Evolutionary conservation across 495 filamentous ascomycete genomes (phyloP).

Genomic region (Umbilicaria muhlenbergii): DNA sequence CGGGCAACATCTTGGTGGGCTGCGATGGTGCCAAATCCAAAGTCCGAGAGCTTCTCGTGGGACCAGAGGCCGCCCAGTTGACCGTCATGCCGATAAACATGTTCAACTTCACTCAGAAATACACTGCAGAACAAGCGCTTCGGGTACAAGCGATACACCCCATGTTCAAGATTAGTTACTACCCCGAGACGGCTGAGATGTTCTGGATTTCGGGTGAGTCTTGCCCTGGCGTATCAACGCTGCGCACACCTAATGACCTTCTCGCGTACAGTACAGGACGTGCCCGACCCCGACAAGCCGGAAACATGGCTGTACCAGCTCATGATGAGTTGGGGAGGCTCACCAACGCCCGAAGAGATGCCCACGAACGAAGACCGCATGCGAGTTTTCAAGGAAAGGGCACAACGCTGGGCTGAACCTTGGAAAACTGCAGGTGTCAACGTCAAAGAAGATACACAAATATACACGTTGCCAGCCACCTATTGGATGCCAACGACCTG

Average conservation of each 20-base stretch:
- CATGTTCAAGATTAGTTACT: slow-evolving; percentile 10
- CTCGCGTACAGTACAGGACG: slow-evolving; percentile 19
- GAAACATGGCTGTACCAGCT: slow-evolving; percentile 25
- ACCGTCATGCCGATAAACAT: background rate
- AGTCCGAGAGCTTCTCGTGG: slow-evolving; percentile 2
- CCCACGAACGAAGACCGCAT: slow-evolving; percentile 11
- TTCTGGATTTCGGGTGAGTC: background rate
- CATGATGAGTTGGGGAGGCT: slow-evolving; percentile 4
- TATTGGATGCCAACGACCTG: slow-evolving; percentile 17
- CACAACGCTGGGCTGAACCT: slow-evolving; percentile 3
- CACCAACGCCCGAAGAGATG: slow-evolving; percentile 12
- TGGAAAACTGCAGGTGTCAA: slow-evolving; percentile 3
- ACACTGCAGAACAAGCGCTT: slow-evolving; percentile 19
- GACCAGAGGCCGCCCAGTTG: background rate
- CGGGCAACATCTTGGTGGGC: slow-evolving; percentile 6
- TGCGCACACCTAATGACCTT: background rate
- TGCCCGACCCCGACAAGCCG: slow-evolving; percentile 17
- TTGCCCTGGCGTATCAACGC: background rate
- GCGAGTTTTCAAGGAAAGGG: slow-evolving; percentile 7
- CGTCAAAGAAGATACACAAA: slow-evolving; percentile 8
- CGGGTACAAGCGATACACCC: slow-evolving; percentile 19
- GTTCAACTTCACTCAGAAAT: slow-evolving; percentile 5
- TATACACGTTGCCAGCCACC: slow-evolving; percentile 6
- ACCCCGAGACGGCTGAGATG: slow-evolving; percentile 4
- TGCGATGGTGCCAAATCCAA: slow-evolving; percentile 7